phyloP scores from a whole-genome alignment of 176 grass and related monocot species.

The Oryza australiensis region DNA sequence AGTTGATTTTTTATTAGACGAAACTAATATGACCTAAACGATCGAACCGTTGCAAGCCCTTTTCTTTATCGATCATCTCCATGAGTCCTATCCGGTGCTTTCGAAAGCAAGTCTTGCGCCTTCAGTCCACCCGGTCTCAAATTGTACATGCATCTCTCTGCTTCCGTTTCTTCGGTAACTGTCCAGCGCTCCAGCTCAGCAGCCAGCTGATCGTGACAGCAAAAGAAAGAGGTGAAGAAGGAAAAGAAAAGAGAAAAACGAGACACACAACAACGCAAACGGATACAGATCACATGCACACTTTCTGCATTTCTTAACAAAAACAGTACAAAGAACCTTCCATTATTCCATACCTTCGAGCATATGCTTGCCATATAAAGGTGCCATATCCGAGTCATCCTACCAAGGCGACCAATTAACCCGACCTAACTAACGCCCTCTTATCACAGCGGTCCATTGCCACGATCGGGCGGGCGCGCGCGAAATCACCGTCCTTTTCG shows the following conservation, averaged over 20 bases:
- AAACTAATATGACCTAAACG: neutral
- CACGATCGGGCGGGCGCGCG: neutral
- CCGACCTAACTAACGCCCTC: neutral
- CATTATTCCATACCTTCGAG: neutral
- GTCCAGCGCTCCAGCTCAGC: neutral
- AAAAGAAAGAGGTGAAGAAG: neutral
- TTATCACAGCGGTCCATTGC: neutral
- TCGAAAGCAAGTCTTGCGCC: neutral
- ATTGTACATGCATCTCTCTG: slow-evolving; percentile 2
- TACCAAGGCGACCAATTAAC: neutral
- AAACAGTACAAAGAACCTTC: neutral
- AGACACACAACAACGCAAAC: neutral
- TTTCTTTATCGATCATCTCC: no score
- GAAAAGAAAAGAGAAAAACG: neutral
- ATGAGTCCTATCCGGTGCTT: neutral
- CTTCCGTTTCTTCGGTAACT: neutral
- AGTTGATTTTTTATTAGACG: no score
- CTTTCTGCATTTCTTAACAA: neutral
- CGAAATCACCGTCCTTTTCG: neutral
- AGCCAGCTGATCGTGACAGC: slow-evolving; percentile 11
- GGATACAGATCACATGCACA: neutral
- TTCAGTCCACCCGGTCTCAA: neutral
- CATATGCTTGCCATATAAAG: neutral
- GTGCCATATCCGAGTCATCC: neutral
- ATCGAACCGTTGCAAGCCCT: neutral